Base-by-base conservation (phyloP, 306 rosid species). In the Quillaja saponaria region DNA sequence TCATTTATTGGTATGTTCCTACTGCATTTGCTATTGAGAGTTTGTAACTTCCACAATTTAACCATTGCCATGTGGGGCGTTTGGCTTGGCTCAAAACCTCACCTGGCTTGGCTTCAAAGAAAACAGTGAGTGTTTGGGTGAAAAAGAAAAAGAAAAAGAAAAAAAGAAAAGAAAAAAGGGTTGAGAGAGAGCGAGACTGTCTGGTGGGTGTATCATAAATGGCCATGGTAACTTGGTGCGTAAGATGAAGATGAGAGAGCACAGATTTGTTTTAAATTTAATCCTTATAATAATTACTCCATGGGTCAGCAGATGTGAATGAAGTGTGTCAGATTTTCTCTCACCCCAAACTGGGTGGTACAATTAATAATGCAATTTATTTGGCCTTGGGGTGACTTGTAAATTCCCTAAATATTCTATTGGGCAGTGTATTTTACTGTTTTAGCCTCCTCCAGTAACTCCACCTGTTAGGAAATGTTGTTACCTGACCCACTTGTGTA, bases 351-450 rank as follows among this genome's bases (percentile, higher is more conserved):
- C 18, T 45, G 53, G 71, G 66, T 14, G 50, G 37, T 73, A 31
- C 53, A 79, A 70, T 81, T 59, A 85, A 76, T 73, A 70, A 46
- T 52, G 42, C 41, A 75, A 81, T 84, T 81, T 51, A 79, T 67
- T 64, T 57, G 52, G 55, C 9, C 8, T 51, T 18, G 21, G 33
- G 60, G 62, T 72, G 44, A 25, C 42, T 37, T 12, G 72, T 63
- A 72, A 67, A 28, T 68, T 46, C 4, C 48, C 41, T 6, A 10
- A 8, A 25, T 25, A 4, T 25, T 25, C 4, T 25, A 25, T 4
- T 25, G 4, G 31, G 31, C 31, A 25, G 3, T 25, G 3, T 1
- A 4, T 25, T 25, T 25, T 25, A 25, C 31, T 25, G 31, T 25
- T 25, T n/a, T 25, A 25, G 4, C 2, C 31, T 25, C 4, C 3